These are phyloP conservation scores for Dissophora globulifera DNA, from an alignment of 192 early-diverging fungal genomes.

Conservation along the genomic window DNA sequence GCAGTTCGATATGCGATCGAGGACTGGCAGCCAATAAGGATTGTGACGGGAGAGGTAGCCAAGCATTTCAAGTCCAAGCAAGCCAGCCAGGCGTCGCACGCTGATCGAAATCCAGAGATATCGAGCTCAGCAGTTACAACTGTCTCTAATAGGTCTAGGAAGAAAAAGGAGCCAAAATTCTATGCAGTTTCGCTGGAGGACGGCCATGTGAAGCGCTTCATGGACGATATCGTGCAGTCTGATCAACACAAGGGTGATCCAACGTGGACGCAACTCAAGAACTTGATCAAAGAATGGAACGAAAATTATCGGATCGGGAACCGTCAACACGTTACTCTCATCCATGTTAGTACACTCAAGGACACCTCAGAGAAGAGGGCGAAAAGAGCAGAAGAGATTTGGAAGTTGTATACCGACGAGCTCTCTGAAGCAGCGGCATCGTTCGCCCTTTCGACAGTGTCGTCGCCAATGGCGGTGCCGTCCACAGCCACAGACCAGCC, in stretches of 20 bases:
- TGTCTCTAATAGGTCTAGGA: neutral
- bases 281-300: conserved; percentile 23
- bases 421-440: neutral
- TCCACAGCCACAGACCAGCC: neutral
- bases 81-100: neutral
- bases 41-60: conserved; percentile 26
- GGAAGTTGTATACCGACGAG: conserved; percentile 27
- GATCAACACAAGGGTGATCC: neutral
- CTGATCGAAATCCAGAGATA: neutral
- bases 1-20: conserved; percentile 62
- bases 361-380: conserved; percentile 35
- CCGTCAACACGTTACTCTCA: conserved; percentile 64
- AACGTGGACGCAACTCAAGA: conserved; percentile 25
- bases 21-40: conserved; percentile 42
- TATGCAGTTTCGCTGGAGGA: conserved; percentile 17
- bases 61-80: conserved; percentile 13
- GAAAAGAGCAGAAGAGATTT: conserved; percentile 32
- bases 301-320: conserved; percentile 23
- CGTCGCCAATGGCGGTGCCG: neutral
- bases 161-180: conserved; percentile 31
- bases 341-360: conserved; percentile 49
- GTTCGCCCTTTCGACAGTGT: neutral
- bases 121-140: neutral
- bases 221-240: conserved; percentile 37
- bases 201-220: conserved; percentile 22